Conservation (phyloP, 208 protist genomes). For the Acanthamoeba quina region DNA sequence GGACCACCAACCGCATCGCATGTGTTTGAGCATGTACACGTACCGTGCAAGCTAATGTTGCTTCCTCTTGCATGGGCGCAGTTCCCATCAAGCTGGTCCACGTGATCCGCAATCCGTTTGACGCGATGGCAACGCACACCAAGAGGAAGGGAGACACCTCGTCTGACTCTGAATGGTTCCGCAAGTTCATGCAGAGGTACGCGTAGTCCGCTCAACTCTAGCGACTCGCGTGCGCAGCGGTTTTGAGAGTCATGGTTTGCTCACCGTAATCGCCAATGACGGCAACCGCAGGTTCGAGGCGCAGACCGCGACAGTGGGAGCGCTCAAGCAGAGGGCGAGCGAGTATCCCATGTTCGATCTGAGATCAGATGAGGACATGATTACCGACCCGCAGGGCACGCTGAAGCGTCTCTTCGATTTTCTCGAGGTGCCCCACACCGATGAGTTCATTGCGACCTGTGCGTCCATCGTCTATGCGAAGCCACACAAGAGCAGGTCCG, state of each 20-base stretch:
- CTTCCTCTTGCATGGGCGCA: neutral
- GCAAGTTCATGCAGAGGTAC: slow-evolving; percentile 29
- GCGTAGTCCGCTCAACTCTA: neutral
- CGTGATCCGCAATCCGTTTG: slow-evolving; percentile 30
- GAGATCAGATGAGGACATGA: slow-evolving; percentile 22
- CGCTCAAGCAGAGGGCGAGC: slow-evolving; percentile 38
- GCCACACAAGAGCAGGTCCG: slow-evolving; percentile 36
- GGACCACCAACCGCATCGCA: neutral
- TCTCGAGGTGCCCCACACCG: neutral
- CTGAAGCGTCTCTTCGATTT: slow-evolving; percentile 32
- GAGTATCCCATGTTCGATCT: slow-evolving; percentile 42
- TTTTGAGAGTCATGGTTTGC: neutral
- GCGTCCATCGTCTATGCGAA: slow-evolving; percentile 11
- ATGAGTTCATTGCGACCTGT: slow-evolving; percentile 7
- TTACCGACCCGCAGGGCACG: neutral
- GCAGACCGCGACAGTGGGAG: neutral
- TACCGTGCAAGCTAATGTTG: too few species aligned
- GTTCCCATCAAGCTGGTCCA: slow-evolving; percentile 32
- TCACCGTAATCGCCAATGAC: neutral
- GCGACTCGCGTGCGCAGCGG: too few species aligned
- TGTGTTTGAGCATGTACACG: neutral
- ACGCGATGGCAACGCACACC: slow-evolving; percentile 35
- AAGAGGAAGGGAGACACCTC: slow-evolving; percentile 4
- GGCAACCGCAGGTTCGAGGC: slow-evolving; percentile 2
- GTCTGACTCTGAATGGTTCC: slow-evolving; percentile 23